Base-by-base conservation (phyloP, 352 stramenopile species). In the Pythium insidiosum region DNA sequence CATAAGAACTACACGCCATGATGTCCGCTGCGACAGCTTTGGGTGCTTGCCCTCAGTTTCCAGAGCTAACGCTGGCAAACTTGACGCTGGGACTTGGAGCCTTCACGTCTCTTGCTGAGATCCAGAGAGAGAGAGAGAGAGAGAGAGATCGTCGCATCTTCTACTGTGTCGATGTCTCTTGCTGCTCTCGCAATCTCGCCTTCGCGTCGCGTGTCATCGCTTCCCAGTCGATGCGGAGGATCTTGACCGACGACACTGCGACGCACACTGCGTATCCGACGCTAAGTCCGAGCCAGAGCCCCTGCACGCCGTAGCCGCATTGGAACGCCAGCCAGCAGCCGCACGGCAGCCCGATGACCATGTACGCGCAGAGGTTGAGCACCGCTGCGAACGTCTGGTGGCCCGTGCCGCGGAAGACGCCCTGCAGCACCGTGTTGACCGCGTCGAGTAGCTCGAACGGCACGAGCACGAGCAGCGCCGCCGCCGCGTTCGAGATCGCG, bases 361-460 rank as follows among this genome's bases (percentile, higher is more conserved):
- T 93, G 51, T 88, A 92, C 1, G 77, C 79, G 13, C 84, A 59
- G 10, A 78, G 66, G 40, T 87, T 88, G 5, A 75, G 59, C 15
- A 64, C 58, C 3, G 78, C 72, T 9, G 63, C 68, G 16, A 82
- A 60, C 4, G 69, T 67, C 36, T 93, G 81, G 20, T 68, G 56
- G 12, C 77, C 80, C 16, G 54, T 72, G 30, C 66, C 75, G 6
- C 75, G 73, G 55, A 84, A 85, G 36, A 89, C 67, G 23, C 74
- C 80, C 38, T 88, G 71, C 4, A 68, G 52, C 28, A 84, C 61
- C 33, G 56, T 52, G 47, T 83, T 69, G 31, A 71, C 36, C 0
- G 72, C 62, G 34, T 86, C 66, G 16, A 88, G 30, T 29, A 84
- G 56, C 50, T 80, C 50, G 25, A 77, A 53, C 19, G 73, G 56